phyloP scores from a whole-genome alignment of 2,329 filamentous ascomycete genomes.

The Penicillium sp. region DNA sequence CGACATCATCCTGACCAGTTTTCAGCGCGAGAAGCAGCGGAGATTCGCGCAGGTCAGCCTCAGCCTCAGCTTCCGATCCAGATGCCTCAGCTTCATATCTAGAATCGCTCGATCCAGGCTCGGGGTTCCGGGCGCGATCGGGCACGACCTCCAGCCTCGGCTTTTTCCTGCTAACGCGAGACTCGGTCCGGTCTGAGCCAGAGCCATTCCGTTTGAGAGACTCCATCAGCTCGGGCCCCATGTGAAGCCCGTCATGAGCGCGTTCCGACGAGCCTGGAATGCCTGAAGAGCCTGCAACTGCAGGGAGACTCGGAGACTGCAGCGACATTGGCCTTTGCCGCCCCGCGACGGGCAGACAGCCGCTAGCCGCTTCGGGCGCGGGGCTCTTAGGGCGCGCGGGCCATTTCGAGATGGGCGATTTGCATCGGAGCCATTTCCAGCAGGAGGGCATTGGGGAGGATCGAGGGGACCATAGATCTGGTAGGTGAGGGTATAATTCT shows the following conservation, averaged over 20 bases:
- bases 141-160: background rate
- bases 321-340: background rate
- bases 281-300: background rate
- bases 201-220: background rate
- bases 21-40: background rate
- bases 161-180: background rate
- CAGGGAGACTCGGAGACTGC: background rate
- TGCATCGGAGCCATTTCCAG: conserved; percentile 1
- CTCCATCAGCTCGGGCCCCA: conserved; percentile 2
- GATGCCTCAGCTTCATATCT: too few relatives aligned
- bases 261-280: background rate
- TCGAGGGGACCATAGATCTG: too few relatives aligned
- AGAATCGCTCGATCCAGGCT: too few relatives aligned
- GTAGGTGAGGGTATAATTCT: too few relatives aligned
- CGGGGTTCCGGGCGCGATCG: too few relatives aligned
- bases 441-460: background rate
- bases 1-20: background rate
- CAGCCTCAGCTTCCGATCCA: background rate
- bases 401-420: background rate
- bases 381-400: background rate
- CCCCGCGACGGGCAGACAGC: conserved; percentile 1
- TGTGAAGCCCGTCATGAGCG: conserved; percentile 2
- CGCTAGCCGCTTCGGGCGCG: conserved; percentile 4
- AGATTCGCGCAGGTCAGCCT: background rate
- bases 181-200: background rate